These are phyloP conservation scores for Suillus lakei DNA, from an alignment of 768 basidiomycete genomes.

Conservation along the genomic window DNA sequence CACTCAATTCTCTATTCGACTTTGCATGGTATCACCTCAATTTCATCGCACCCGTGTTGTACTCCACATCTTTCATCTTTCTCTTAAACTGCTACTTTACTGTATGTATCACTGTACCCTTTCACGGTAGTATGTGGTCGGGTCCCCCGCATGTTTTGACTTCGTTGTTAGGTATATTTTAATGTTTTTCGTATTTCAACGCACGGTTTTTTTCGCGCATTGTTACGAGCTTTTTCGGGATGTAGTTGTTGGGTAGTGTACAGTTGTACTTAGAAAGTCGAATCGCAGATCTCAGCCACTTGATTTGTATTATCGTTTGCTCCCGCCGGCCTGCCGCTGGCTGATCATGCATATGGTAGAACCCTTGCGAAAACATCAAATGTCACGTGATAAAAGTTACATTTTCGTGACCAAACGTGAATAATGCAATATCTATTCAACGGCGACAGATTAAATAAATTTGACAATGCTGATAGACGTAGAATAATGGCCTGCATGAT, in stretches of 20 bases:
- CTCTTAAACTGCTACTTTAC: background rate
- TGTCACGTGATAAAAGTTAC: no score
- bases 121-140: background rate
- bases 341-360: no score
- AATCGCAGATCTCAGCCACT: background rate
- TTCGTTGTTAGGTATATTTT: background rate
- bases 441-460: no score
- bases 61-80: background rate
- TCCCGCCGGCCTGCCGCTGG: background rate
- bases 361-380: no score
- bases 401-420: no score
- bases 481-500: no score
- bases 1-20: background rate
- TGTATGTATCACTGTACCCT: constrained; percentile 3
- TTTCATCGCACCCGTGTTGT: background rate
- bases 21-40: constrained; percentile 7
- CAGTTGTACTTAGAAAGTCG: background rate
- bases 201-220: background rate
- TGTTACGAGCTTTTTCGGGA: background rate
- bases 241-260: constrained; percentile 6
- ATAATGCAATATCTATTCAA: no score
- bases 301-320: background rate
- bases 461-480: no score
- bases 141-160: background rate
- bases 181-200: background rate